phyloP scores from a whole-genome alignment of 208 protist genomes.

The Acanthamoeba castellanii region DNA sequence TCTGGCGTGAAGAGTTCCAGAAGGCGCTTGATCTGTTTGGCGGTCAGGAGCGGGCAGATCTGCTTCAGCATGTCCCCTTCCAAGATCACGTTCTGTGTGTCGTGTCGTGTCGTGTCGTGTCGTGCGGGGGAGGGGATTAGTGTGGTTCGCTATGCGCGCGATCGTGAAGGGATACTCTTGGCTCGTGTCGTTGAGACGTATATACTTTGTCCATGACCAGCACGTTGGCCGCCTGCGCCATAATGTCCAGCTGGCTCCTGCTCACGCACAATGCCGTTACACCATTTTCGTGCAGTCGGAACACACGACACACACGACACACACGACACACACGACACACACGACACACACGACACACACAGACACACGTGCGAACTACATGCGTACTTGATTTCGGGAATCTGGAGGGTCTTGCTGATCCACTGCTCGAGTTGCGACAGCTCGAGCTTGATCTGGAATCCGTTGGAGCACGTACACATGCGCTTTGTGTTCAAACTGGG shows the following conservation, averaged over 20 bases:
- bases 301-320: not conserved
- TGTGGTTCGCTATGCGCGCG: not conserved
- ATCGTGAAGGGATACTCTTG: not conserved
- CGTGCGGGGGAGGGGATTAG: not conserved
- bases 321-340: too few relatives aligned
- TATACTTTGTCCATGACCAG: constrained; percentile 75
- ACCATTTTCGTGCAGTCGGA: not conserved
- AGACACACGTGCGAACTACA: not conserved
- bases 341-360: too few relatives aligned
- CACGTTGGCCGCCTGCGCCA: constrained; percentile 72
- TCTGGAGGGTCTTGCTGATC: constrained; percentile 68
- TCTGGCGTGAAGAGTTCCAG: constrained; percentile 74
- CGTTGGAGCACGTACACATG: constrained; percentile 69
- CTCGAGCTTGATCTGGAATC: constrained; percentile 73
- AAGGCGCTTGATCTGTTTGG: constrained; percentile 67
- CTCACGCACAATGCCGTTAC: not conserved
- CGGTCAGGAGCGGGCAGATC: constrained; percentile 58
- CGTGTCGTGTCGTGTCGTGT: too few relatives aligned
- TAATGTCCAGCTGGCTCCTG: constrained; percentile 57
- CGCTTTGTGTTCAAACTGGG: constrained; percentile 46
- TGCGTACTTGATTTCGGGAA: constrained; percentile 49
- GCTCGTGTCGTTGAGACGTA: not conserved
- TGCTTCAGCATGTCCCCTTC: constrained; percentile 60
- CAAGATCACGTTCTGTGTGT: constrained; percentile 4
- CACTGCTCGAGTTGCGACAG: constrained; percentile 69